Percentiles rank a stretch among this genome's conserved stretches.
Conservation (phyloP, 139 green algal genomes). For the Asterochloris sp. region DNA sequence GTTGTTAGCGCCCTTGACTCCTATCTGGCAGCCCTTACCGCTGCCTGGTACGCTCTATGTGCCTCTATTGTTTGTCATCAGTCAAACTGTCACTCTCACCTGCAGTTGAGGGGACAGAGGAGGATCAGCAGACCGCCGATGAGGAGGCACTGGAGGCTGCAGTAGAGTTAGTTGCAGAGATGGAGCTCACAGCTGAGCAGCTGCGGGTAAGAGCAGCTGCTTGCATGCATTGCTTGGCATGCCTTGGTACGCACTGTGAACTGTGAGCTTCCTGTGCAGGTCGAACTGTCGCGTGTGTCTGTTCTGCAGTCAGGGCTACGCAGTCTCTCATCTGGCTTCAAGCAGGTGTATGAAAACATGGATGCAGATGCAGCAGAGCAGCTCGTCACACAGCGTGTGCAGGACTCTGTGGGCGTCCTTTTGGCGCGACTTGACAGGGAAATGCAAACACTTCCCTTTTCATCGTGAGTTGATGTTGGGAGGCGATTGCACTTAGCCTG, state of each 20-base stretch:
- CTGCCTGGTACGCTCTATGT: not conserved
- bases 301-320: not conserved
- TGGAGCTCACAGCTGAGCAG: slow-evolving; percentile 79
- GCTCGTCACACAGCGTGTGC: not conserved
- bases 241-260: not conserved
- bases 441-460: slow-evolving; percentile 52
- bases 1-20: not conserved
- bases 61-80: not conserved
- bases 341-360: slow-evolving; percentile 23
- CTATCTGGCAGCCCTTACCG: not conserved
- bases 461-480: slow-evolving; percentile 22
- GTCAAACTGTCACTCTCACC: not conserved
- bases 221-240: not conserved
- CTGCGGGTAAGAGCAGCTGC: slow-evolving; percentile 52
- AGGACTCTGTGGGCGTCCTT: slow-evolving; percentile 30
- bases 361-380: slow-evolving; percentile 15
- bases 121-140: slow-evolving; percentile 18
- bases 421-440: slow-evolving; percentile 41
- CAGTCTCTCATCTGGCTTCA: slow-evolving; percentile 29
- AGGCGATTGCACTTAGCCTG: no score
- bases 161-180: slow-evolving; percentile 71
- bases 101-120: not conserved
- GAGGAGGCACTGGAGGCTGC: slow-evolving; percentile 43
- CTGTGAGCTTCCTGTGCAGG: not conserved
- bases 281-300: not conserved